Evolutionary conservation across 2,329 filamentous ascomycete genomes (phyloP), one percentile per base, ranked within the genome.

Genomic region (Colletotrichum karsti): DNA sequence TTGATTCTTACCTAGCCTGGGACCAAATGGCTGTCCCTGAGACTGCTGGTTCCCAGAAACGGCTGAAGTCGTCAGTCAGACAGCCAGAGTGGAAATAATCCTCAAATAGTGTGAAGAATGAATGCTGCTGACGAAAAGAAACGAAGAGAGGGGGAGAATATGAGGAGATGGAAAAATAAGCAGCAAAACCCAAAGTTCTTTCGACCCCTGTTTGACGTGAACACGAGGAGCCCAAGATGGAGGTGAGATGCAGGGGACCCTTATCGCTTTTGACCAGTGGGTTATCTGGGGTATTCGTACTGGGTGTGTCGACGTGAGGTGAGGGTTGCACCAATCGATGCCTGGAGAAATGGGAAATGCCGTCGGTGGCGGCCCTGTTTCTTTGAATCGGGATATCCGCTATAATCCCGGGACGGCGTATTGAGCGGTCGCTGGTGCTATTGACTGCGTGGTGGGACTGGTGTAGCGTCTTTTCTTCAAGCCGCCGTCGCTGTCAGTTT

Each of bases 391-490:
- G n/a, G 46, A 8, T 28, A 28, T 26, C 46, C 46, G 46, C n/a
- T 30, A 24, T 28, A 30, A 50, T 10, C 46, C 46, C 33, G 33
- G 46, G 15, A 15, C 5, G 46, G 15, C 10, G 26, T 50, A 15
- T 30, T 12, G 15, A 50, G 46, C 46, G 28, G 46, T 28, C 46
- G 44, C 22, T 55, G 12, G 20, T 15, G 33, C 22, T 24, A 30
- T 58, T 54, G 61, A 51, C 30, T 35, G 39, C 51, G 5, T 57
- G 60, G 61, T 44, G 61, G 61, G 42, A 33, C 7, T 50, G 33
- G 18, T 58, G 61, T 37, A 53, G 44, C 22, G 22, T 50, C 46
- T 22, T 28, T 24, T 24, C n/a, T n/a, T n/a, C n/a, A 30, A n/a
- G 30, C 30, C 30, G 30, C 46, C 46, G 46, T 30, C 46, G 26